phyloP scores from a whole-genome alignment of 371 early-diverging fungal genomes.

The Capillidium rhysosporum region DNA sequence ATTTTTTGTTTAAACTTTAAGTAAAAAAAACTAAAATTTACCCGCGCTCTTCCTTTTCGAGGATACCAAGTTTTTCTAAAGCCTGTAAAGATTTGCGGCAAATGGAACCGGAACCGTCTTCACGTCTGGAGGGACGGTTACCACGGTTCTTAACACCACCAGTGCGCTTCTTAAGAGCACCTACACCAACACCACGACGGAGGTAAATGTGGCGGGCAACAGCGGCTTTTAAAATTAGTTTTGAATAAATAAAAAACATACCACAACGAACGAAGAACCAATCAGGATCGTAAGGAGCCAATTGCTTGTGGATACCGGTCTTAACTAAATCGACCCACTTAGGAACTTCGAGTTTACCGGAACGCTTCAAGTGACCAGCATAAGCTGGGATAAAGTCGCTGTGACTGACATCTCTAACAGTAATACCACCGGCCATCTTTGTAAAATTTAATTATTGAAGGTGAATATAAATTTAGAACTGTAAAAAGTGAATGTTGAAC shows the following conservation, averaged over 20 bases:
- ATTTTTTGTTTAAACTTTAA: background rate
- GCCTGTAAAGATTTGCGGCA: slow-evolving; percentile 91
- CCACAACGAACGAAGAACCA: slow-evolving; percentile 97
- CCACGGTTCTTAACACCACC: slow-evolving; percentile 90
- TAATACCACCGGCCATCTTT: slow-evolving; percentile 31
- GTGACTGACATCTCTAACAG: slow-evolving; percentile 94
- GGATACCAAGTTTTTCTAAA: slow-evolving; percentile 90
- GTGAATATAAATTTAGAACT: too few species aligned
- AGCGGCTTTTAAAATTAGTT: slow-evolving; percentile 35
- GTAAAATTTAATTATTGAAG: too few species aligned
- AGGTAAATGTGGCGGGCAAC: slow-evolving; percentile 97
- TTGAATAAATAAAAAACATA: slow-evolving; percentile 15
- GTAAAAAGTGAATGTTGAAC: too few species aligned
- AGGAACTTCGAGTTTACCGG: slow-evolving; percentile 95
- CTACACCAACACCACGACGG: slow-evolving; percentile 82
- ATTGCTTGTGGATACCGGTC: slow-evolving; percentile 90
- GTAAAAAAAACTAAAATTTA: slow-evolving; percentile 13
- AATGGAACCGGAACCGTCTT: slow-evolving; percentile 73
- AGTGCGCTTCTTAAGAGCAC: slow-evolving; percentile 81
- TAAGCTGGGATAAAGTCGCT: slow-evolving; percentile 93
- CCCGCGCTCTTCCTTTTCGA: slow-evolving; percentile 80
- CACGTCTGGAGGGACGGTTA: slow-evolving; percentile 79
- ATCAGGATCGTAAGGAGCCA: slow-evolving; percentile 93
- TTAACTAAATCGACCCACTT: slow-evolving; percentile 97
- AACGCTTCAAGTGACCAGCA: slow-evolving; percentile 93